A percentile compares a stretch with the other conserved stretches of the same genome.
Conservation (phyloP, 306 rosid genomes). For the Begonia fuchsioides region DNA sequence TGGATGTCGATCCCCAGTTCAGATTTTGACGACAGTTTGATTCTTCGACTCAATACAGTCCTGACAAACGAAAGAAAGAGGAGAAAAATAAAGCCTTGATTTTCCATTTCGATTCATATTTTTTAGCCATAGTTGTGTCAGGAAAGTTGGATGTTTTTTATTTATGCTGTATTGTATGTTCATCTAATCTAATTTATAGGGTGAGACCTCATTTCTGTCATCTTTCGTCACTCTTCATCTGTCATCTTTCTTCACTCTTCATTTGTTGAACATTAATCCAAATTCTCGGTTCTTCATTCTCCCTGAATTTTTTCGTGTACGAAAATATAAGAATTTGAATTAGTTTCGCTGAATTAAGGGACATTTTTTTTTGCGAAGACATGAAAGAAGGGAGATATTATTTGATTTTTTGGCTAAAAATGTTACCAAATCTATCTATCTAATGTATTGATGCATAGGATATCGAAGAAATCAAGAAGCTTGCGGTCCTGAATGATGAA, state of each 20-base stretch:
- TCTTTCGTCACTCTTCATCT: too few species aligned
- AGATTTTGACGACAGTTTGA: slow-evolving; percentile 77
- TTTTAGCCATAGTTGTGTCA: not conserved
- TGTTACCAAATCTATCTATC: too few species aligned
- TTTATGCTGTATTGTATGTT: slow-evolving; percentile 36
- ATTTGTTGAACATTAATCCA: not conserved
- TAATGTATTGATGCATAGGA: too few species aligned
- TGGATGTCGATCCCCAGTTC: slow-evolving; percentile 90
- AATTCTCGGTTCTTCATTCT: not conserved
- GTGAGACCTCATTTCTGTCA: too few species aligned
- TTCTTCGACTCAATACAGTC: slow-evolving; percentile 5
- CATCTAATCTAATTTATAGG: slow-evolving; percentile 73
- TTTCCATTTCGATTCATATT: not conserved
- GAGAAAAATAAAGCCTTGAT: slow-evolving; percentile 5
- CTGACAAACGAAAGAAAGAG: slow-evolving; percentile 7
- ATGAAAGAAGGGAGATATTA: too few species aligned
- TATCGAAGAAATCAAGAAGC: too few species aligned
- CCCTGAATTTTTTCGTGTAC: not conserved
- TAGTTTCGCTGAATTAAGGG: too few species aligned
- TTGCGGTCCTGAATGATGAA: too few species aligned
- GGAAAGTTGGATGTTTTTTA: not conserved
- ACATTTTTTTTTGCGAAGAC: too few species aligned
- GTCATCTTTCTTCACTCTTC: slow-evolving; percentile 4
- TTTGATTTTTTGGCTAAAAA: too few species aligned
- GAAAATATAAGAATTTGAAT: too few species aligned